Evolutionary conservation across 1,284 basidiomycete genomes (phyloP).

Genomic region (Gomphus sp.): DNA sequence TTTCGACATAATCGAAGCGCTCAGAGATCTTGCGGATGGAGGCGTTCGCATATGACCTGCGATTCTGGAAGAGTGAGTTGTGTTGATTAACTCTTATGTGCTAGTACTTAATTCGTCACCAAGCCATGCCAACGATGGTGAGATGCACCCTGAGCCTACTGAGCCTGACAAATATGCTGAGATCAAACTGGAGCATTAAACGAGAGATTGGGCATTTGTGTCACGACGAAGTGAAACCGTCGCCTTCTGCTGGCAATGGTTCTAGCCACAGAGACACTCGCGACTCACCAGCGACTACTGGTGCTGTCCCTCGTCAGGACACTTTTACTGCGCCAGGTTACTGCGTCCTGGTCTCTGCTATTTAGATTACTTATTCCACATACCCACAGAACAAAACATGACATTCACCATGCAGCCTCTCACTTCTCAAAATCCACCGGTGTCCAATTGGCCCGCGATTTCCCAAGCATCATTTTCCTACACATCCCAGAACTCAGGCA

Average conservation of each 20-base stretch:
- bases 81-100: slow-evolving; percentile 12
- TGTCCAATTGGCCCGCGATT: slow-evolving; percentile 43
- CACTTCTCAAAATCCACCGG: slow-evolving; percentile 21
- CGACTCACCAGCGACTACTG: slow-evolving; percentile 16
- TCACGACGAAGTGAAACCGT: slow-evolving; percentile 70
- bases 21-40: not conserved
- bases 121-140: slow-evolving; percentile 87
- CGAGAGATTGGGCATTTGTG: slow-evolving; percentile 88
- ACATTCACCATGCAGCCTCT: slow-evolving; percentile 24
- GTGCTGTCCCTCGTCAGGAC: slow-evolving; percentile 19
- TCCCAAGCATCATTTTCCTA: slow-evolving; percentile 48
- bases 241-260: slow-evolving; percentile 16
- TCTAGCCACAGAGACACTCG: not conserved
- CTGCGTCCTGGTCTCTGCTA: not conserved
- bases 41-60: slow-evolving; percentile 11
- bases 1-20: not conserved
- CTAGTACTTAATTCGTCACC: slow-evolving; percentile 35
- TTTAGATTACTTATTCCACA: not conserved
- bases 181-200: slow-evolving; percentile 50
- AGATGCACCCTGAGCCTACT: slow-evolving; percentile 22
- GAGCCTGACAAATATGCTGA: not conserved
- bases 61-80: slow-evolving; percentile 9
- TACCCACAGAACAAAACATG: not conserved
- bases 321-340: slow-evolving; percentile 1
- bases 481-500: slow-evolving; percentile 61